A percentile compares a stretch with the other conserved stretches of the same genome.
These are phyloP conservation scores for Pythium phragmitis DNA, from an alignment of 352 stramenopile genomes.

Conservation along the genomic window DNA sequence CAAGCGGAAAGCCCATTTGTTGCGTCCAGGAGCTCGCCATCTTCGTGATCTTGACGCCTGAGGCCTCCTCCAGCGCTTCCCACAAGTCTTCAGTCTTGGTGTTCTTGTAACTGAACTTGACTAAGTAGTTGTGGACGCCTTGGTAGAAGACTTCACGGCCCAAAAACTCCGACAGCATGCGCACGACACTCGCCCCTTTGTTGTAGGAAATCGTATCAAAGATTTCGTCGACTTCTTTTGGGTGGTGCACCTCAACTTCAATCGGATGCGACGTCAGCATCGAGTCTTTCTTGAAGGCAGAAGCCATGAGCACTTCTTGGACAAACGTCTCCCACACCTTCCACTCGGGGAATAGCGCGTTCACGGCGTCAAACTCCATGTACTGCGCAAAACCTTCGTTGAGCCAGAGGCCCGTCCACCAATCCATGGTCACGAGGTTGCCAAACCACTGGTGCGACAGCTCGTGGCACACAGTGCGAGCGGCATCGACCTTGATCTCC, in stretches of 20 bases:
- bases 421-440: slow-evolving; percentile 99
- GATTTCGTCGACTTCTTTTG: slow-evolving; percentile 96
- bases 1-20: slow-evolving; percentile 92
- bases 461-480: slow-evolving; percentile 96
- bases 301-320: slow-evolving; percentile 56
- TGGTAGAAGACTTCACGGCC: slow-evolving; percentile 66
- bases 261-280: slow-evolving; percentile 92
- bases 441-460: slow-evolving; percentile 97
- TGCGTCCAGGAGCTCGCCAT: slow-evolving; percentile 95
- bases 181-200: slow-evolving; percentile 85
- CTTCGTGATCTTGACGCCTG: slow-evolving; percentile 85
- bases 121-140: slow-evolving; percentile 94
- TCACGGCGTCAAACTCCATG: slow-evolving; percentile 93
- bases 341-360: slow-evolving; percentile 93
- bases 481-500: slow-evolving; percentile 72
- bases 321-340: slow-evolving; percentile 96
- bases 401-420: slow-evolving; percentile 95
- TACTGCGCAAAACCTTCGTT: slow-evolving; percentile 98
- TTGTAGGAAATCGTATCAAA: slow-evolving; percentile 98
- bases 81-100: slow-evolving; percentile 96
- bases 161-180: slow-evolving; percentile 74
- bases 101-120: slow-evolving; percentile 93
- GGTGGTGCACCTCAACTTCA: slow-evolving; percentile 92
- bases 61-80: slow-evolving; percentile 90
- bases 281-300: slow-evolving; percentile 92